These are phyloP conservation scores for Cordyceps sp. DNA, from an alignment of 2,329 filamentous ascomycete species.

Conservation along the genomic window DNA sequence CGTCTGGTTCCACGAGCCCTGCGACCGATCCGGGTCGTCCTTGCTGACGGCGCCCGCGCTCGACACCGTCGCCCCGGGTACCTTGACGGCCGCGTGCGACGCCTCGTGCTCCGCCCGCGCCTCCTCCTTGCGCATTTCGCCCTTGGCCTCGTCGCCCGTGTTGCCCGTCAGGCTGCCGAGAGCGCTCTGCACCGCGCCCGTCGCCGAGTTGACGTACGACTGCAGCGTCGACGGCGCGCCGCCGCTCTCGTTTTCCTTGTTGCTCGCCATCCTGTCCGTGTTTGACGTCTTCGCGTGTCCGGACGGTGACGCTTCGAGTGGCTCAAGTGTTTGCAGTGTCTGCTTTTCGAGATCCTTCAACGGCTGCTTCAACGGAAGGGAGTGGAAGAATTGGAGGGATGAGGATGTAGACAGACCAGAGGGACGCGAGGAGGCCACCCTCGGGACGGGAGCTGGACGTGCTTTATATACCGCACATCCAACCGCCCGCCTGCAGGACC, in stretches of 20 bases:
- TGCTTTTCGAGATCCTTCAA: too few species aligned
- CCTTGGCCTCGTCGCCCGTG: slow-evolving; percentile 48
- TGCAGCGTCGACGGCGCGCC: slow-evolving; percentile 56
- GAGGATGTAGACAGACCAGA: too few species aligned
- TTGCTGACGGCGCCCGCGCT: slow-evolving; percentile 51
- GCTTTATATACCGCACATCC: too few species aligned
- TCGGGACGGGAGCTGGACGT: too few species aligned
- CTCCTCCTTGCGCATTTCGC: slow-evolving; percentile 46
- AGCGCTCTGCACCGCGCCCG: slow-evolving; percentile 54
- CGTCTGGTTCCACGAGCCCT: slow-evolving; percentile 76
- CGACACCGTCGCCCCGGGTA: slow-evolving; percentile 56
- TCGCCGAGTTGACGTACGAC: slow-evolving; percentile 58
- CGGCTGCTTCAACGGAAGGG: too few species aligned
- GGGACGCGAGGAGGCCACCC: too few species aligned
- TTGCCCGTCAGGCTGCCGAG: slow-evolving; percentile 60
- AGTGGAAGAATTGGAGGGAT: background rate
- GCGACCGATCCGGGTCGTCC: slow-evolving; percentile 55
- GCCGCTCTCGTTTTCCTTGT: slow-evolving; percentile 10
- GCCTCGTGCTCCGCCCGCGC: slow-evolving; percentile 52
- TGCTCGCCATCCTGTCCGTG: slow-evolving; percentile 11
- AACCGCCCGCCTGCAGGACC: too few species aligned
- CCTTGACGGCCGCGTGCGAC: slow-evolving; percentile 58
- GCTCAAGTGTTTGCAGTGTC: too few species aligned
- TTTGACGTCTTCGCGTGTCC: background rate
- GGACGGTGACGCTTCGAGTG: too few species aligned